Base-by-base conservation (phyloP, 768 basidiomycete species). In the Boletus tomentosulus region DNA sequence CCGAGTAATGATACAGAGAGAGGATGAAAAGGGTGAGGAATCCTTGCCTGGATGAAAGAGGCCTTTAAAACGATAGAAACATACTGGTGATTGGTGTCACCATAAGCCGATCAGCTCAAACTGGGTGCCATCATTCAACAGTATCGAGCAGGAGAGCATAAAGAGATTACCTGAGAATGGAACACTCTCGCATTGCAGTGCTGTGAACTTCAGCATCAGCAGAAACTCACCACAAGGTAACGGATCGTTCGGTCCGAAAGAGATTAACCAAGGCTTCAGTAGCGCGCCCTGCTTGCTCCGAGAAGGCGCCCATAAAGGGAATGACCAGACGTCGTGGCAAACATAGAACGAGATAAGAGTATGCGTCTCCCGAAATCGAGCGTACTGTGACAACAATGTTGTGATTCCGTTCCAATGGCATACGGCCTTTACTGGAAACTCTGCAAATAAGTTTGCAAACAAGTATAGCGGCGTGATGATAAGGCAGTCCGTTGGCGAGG, bases 31-130 rank as follows among this genome's bases (percentile, higher is more conserved):
- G 5, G 30, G 33, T 31, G 45, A 39, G 22, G 48, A 48, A 43
- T 15, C n/a, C 19, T 45, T 4, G 13, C 15, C 31, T 24, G 27
- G 7, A 55, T 15, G 46, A 27, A 41, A 33, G 42, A 15, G 9
- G 33, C 7, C 47, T 62, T 67, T 65, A 67, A 58, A 69, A 28
- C n/a, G 37, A 38, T 7, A 38, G n/a, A 38, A 19, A 19, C n/a
- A 38, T 5, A 8, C 15, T 19, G 1, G 19, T 19, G 19, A 19
- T 19, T 1, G 7, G 37, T 37, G 37, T 19, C 37, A 38, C 16
- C 16, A 16, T 3, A 38, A 6, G 16, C n/a, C n/a, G 6, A 19
- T n/a, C n/a, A 7, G 16, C 37, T 38, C 37, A n/a, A 38, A n/a
- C 6, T 38, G 37, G 37, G 37, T 38, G 37, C n/a, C 6, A 38